Evolutionary conservation across 2,329 filamentous ascomycete species (phyloP), one percentile per base, ranked within the genome.

Genomic region (Berkeleyomyces basicola): DNA sequence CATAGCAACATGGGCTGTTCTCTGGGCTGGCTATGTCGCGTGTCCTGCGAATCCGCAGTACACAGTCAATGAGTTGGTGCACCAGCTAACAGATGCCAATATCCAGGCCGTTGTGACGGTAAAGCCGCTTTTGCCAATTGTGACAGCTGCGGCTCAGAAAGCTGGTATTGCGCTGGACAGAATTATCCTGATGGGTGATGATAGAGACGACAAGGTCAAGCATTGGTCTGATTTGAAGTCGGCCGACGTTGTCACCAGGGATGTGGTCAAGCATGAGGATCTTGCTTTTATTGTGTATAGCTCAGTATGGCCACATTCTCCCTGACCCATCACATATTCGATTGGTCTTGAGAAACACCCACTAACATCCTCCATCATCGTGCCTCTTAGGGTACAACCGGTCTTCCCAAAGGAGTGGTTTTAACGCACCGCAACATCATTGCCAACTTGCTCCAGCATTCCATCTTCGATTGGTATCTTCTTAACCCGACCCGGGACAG

Each of bases 31-130:
- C 55, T 90, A 88, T 39, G 77, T 89, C 60, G 75, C 89, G 9
- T 90, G 86, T n/a, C 90, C 91, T 0, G 90, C 89, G 2, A 96
- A 96, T 70, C 90, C 91, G 23, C 83, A 84, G 3, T 96, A 96
- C 74, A 95, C 88, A 0, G 82, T 81, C 10, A 83, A 89, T 7
- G 92, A 97, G 73, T 79, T 96, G 42, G 84, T 86, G 3, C 90
- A 88, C 69, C 91, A 96, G 74, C 79, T 97, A 65, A 83, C 83
- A 68, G 88, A 95, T 72, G 86, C 86, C 0, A 80, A 82, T 0
- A 88, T 89, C 40, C 88, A 84, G 69, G 88, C 80, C 0, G 72
- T 96, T 6, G 80, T 86, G 36, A 96, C 91, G 2, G 88, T 95
- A 69, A 71, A 80, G 36, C 74, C 83, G 0, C 79, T 86, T 64